phyloP scores from a whole-genome alignment of 495 filamentous ascomycete species.

The Daldinia bambusicola region DNA sequence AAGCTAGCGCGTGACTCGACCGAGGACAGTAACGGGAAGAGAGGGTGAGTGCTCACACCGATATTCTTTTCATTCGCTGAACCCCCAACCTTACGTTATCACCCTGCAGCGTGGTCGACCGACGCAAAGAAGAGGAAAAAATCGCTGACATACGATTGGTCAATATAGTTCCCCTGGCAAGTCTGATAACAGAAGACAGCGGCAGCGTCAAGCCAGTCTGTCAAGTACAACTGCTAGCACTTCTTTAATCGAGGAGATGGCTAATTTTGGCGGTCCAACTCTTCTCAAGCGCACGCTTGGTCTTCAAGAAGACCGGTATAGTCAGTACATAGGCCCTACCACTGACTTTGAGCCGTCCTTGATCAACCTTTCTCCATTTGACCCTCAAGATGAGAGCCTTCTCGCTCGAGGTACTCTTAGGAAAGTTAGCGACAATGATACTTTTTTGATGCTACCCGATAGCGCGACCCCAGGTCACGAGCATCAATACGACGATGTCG shows the following conservation, averaged over 20 bases:
- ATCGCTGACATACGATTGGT: constrained; percentile 59
- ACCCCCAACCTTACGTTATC: constrained; percentile 48
- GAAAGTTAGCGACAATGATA: constrained; percentile 82
- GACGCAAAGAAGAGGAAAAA: constrained; percentile 34
- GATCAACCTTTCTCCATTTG: constrained; percentile 76
- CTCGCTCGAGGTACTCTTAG: constrained; percentile 75
- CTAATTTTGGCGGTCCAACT: constrained; percentile 68
- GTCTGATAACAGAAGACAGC: constrained; percentile 62
- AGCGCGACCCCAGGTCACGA: constrained; percentile 68
- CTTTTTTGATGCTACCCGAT: constrained; percentile 83
- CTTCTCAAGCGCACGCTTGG: constrained; percentile 72
- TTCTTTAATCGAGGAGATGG: constrained; percentile 69
- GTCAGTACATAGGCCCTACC: constrained; percentile 73
- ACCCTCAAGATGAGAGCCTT: constrained; percentile 75
- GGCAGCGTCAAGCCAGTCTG: constrained; percentile 63
- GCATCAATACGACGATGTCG: constrained; percentile 71
- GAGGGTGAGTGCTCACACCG: constrained; percentile 63
- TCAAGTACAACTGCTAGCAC: constrained; percentile 64
- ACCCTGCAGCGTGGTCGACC: constrained; percentile 39
- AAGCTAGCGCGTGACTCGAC: constrained; percentile 70
- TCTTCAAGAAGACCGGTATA: constrained; percentile 69
- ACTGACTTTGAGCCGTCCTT: constrained; percentile 79
- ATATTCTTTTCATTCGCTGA: constrained; percentile 45
- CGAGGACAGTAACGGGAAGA: constrained; percentile 66
- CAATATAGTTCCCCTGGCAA: constrained; percentile 61